Conservation (phyloP, 768 basidiomycete species). For the Mycena maculata region DNA sequence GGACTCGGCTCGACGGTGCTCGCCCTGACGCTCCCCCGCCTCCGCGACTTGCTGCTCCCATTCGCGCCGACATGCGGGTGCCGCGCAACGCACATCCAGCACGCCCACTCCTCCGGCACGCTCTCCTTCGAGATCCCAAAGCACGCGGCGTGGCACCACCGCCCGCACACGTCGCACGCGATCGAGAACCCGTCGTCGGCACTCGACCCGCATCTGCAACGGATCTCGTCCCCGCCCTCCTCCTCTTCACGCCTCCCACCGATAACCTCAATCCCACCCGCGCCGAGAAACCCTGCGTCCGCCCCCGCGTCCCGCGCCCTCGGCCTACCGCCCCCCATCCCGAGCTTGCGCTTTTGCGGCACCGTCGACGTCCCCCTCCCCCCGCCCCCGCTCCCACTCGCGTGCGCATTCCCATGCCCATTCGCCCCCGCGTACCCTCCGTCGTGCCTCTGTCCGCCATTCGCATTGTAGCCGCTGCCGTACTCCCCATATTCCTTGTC, state of each 20-base stretch:
- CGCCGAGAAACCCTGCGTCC: slow-evolving; percentile 18
- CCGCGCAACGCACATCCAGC: slow-evolving; percentile 68
- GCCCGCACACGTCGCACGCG: slow-evolving; percentile 83
- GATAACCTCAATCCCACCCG: not conserved
- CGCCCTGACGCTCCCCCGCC: slow-evolving; percentile 45
- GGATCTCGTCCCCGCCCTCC: slow-evolving; percentile 57
- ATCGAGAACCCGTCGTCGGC: slow-evolving; percentile 89
- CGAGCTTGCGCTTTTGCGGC: slow-evolving; percentile 20
- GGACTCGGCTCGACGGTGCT: slow-evolving; percentile 35
- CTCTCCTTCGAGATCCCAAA: slow-evolving; percentile 67
- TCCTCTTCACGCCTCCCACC: not conserved
- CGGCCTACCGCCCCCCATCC: not conserved
- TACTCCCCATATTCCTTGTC: too few species aligned
- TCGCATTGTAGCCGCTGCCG: too few species aligned
- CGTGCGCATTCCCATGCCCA: not conserved
- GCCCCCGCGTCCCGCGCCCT: too few species aligned
- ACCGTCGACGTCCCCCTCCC: not conserved
- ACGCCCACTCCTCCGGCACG: slow-evolving; percentile 82
- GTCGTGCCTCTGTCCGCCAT: too few species aligned
- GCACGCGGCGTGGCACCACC: slow-evolving; percentile 89
- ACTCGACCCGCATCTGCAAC: slow-evolving; percentile 79
- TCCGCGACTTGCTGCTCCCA: not conserved
- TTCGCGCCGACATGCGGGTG: not conserved
- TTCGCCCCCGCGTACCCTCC: too few species aligned
- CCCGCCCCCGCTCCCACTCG: not conserved